Evolutionary conservation across 495 filamentous ascomycete genomes (phyloP), one percentile per base, ranked within the genome.

Genomic region (Hyaloscypha bicolor): DNA sequence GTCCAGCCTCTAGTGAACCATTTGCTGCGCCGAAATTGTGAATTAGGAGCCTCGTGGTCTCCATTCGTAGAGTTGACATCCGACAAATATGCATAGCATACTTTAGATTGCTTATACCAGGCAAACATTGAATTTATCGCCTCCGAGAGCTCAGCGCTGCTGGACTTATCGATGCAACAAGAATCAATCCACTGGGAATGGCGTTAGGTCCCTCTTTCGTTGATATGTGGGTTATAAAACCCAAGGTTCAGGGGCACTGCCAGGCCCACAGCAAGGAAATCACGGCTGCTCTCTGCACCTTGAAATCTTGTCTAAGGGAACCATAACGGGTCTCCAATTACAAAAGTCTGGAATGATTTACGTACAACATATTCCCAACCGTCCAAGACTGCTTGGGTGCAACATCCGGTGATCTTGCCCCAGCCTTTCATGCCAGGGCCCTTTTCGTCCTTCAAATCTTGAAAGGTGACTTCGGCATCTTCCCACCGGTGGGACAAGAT

Each of bases 151-250:
- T 69, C 78, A 1, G 78, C 77, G 63, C 70, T 72, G 57, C 70
- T 72, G 2, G 22, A 58, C 37, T 72, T 72, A 39, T 82, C 76
- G 69, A 81, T 82, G 62, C 78, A 80, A 61, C 77, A 80, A 4
- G 79, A 80, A 66, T 81, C 79, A 11, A 60, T 39, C 80, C 80
- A 79, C 9, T 55, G 14, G 42, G 3, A 3, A 3, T 3, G 14
- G 42, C n/a, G 42, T 45, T 45, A 45, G 42, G 14, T 45, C n/a
- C n/a, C n/a, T n/a, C n/a, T n/a, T n/a, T n/a, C n/a, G n/a, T n/a
- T n/a, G n/a, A n/a, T n/a, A n/a, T n/a, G n/a, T n/a, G n/a, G n/a
- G n/a, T n/a, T n/a, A n/a, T n/a, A n/a, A n/a, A n/a, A n/a, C n/a
- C n/a, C n/a, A n/a, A n/a, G n/a, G n/a, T n/a, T n/a, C n/a, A n/a